phyloP scores from a whole-genome alignment of 2,329 filamentous ascomycete species.

The Trichoderma asperellum region DNA sequence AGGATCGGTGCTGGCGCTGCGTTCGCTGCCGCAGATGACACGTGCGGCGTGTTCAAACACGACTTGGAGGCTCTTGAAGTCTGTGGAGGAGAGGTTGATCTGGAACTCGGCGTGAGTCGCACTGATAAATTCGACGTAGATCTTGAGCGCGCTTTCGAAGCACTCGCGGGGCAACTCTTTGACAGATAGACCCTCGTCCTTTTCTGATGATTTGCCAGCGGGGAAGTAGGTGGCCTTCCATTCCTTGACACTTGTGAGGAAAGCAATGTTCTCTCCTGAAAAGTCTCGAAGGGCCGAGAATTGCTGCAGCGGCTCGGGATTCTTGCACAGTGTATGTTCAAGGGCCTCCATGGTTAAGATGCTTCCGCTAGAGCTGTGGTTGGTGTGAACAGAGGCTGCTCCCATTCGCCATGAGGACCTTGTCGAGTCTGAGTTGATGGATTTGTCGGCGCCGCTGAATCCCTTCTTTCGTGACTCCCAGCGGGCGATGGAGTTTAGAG shows the following conservation, averaged over 20 bases:
- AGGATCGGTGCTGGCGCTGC: slow-evolving; percentile 44
- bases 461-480: slow-evolving; percentile 51
- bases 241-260: slow-evolving; percentile 60
- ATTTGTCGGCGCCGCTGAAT: slow-evolving; percentile 39
- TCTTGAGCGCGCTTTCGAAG: slow-evolving; percentile 62
- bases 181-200: slow-evolving; percentile 31
- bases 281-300: slow-evolving; percentile 68
- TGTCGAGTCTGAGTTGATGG: slow-evolving; percentile 42
- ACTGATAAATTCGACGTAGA: slow-evolving; percentile 66
- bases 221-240: slow-evolving; percentile 42
- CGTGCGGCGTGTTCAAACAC: slow-evolving; percentile 61
- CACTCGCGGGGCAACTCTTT: slow-evolving; percentile 50
- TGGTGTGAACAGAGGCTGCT: slow-evolving; percentile 41
- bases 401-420: slow-evolving; percentile 45
- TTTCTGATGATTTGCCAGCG: slow-evolving; percentile 34
- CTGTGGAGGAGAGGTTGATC: slow-evolving; percentile 64
- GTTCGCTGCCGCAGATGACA: slow-evolving; percentile 47
- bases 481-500: slow-evolving; percentile 52
- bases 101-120: slow-evolving; percentile 66
- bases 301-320: slow-evolving; percentile 60
- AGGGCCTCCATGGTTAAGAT: slow-evolving; percentile 64
- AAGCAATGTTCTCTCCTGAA: slow-evolving; percentile 70
- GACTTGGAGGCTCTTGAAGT: slow-evolving; percentile 57
- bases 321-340: slow-evolving; percentile 60
- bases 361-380: slow-evolving; percentile 43